A percentile compares a stretch with the other conserved stretches of the same genome.
Evolutionary conservation across 1,139 yeast species (phyloP).

Genomic region (Geotrichum australiense): DNA sequence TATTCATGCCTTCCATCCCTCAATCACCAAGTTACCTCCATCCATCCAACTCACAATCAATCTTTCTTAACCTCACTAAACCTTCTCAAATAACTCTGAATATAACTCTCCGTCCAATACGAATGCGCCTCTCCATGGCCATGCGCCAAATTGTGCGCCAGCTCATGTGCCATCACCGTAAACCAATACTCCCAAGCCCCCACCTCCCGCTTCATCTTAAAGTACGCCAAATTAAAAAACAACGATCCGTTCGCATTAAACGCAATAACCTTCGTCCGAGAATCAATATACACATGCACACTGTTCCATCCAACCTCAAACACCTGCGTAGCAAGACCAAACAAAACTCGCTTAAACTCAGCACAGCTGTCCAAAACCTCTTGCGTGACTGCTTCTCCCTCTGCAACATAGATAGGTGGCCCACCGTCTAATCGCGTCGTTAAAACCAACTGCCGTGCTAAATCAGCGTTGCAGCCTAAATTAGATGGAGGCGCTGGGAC

Average conservation of each 20-base stretch:
- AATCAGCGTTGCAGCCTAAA: conserved; percentile 7
- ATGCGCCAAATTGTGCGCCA: conserved; percentile 36
- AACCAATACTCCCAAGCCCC: conserved; percentile 35
- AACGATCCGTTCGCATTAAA: conserved; percentile 35
- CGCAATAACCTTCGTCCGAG: conserved; percentile 29
- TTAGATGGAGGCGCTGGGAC: conserved; percentile 5
- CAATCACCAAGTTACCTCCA: too few species aligned
- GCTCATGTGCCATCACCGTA: conserved; percentile 38
- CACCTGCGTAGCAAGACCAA: conserved; percentile 15
- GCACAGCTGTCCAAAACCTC: conserved; percentile 12
- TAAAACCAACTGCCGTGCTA: conserved; percentile 6
- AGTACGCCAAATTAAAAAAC: conserved; percentile 35
- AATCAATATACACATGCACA: conserved; percentile 31
- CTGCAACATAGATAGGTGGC: conserved; percentile 6
- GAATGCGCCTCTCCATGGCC: conserved; percentile 37
- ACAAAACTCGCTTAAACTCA: conserved; percentile 18
- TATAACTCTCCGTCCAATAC: conserved; percentile 24
- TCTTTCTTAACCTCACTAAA: conserved; percentile 2
- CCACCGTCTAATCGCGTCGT: conserved; percentile 11
- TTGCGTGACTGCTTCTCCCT: conserved; percentile 3
- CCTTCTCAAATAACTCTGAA: conserved; percentile 10
- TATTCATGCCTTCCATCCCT: too few species aligned
- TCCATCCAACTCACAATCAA: too few species aligned
- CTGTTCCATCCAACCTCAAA: conserved; percentile 21
- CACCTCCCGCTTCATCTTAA: conserved; percentile 21